Evolutionary conservation across 2,329 filamentous ascomycete species (phyloP), one percentile per base, ranked within the genome.

Genomic region (Pseudopyrenochaeta lycopersici): DNA sequence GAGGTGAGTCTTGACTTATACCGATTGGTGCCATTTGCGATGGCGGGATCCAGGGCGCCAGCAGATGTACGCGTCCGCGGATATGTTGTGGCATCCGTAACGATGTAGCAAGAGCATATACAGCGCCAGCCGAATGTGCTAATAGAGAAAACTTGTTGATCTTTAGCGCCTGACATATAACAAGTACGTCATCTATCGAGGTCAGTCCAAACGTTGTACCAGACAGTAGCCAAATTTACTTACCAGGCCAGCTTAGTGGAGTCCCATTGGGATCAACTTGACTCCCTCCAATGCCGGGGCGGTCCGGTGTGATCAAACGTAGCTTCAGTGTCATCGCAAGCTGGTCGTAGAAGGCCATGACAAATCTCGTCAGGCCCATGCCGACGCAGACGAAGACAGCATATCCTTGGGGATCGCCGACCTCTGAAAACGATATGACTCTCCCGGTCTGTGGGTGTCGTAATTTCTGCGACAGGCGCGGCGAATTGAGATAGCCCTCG

Each of bases 291-390:
- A 99, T 91, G 21, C 95, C 95, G 49, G 95, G 95, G 47, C 95
- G 87, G 75, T 99, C 95, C 5, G 94, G 90, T 0, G 95, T 98
- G 62, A 99, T 96, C 46, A 99, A 82, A 17, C 95, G 87, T 51
- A 99, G 78, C 73, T 92, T 95, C 54, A 99, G 80, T 0, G 93
- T 96, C 68, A 91, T 80, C 2, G 95, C 95, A 47, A 99, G 81
- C 74, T 99, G 95, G 73, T 99, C 95, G 71, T 98, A 99, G 73
- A 99, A 99, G 0, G 93, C 92, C 56, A 92, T 97, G 54, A 99
- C 90, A 72, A 95, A 99, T 76, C 95, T 86, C 10, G 95, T 99
- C 67, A 99, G 77, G 0, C 95, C 95, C 95, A 99, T 99, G 17
- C 95, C 95, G 2, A 99, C 92, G 68, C 95, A 99, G 72, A 95